Percentiles rank a stretch among this genome's conserved stretches.
These are phyloP conservation scores for Moesziomyces parantarcticus DNA, from an alignment of 1,284 basidiomycete species.

Conservation along the genomic window DNA sequence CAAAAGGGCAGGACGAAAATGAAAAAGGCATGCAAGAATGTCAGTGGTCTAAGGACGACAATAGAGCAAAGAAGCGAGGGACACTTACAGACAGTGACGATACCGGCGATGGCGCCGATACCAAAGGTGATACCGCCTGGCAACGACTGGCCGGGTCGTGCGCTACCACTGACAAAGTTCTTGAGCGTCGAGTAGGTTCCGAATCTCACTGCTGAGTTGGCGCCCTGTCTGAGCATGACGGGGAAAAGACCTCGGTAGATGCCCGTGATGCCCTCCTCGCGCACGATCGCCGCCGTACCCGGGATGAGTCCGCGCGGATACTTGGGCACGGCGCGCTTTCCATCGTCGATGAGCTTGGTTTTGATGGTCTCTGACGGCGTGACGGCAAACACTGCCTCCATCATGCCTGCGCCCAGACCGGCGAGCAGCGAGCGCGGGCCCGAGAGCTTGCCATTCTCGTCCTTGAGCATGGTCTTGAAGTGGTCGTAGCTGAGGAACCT, in stretches of 20 bases:
- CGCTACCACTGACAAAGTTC: conserved; percentile 81
- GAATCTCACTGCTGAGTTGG: conserved; percentile 96
- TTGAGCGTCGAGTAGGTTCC: conserved; percentile 93
- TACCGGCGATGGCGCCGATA: conserved; percentile 90
- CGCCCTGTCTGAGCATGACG: conserved; percentile 96
- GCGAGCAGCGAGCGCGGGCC: conserved; percentile 71
- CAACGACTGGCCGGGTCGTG: conserved; percentile 83
- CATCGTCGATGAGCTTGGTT: conserved; percentile 98
- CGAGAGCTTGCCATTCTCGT: conserved; percentile 69
- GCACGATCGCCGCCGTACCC: conserved; percentile 83
- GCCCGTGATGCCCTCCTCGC: conserved; percentile 80
- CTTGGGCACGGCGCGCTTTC: conserved; percentile 82
- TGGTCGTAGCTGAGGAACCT: conserved; percentile 94
- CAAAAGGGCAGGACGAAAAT: neutral
- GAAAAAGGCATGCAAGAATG: neutral
- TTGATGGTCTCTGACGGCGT: conserved; percentile 99
- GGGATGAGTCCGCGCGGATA: conserved; percentile 85
- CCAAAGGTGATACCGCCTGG: conserved; percentile 91
- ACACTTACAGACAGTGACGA: conserved; percentile 86
- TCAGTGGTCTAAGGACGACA: neutral
- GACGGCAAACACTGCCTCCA: conserved; percentile 92
- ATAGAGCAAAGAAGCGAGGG: neutral
- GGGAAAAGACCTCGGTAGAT: conserved; percentile 94
- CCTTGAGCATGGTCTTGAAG: conserved; percentile 86
- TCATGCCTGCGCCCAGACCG: conserved; percentile 93